Evolutionary conservation across 768 basidiomycete species (phyloP).

Genomic region (Trametes sanguinea): DNA sequence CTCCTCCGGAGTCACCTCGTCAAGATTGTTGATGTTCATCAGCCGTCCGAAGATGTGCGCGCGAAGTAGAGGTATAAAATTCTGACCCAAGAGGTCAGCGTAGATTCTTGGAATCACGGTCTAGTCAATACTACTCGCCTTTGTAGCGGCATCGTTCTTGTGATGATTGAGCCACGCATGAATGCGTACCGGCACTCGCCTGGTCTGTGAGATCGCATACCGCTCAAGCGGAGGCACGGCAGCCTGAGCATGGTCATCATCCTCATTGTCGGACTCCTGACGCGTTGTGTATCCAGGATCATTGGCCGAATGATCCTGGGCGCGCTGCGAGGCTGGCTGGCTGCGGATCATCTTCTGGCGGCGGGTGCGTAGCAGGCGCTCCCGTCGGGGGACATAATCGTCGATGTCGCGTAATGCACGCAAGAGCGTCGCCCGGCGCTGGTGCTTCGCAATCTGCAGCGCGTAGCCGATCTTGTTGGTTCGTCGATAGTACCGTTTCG

Average conservation of each 20-base stretch:
- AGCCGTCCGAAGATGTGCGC: neutral
- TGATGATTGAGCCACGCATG: neutral
- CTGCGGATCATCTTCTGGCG: neutral
- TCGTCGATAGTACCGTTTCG: conserved; percentile 40
- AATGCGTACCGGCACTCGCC: too few relatives aligned
- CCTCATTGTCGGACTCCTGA: too few relatives aligned
- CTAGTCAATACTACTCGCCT: neutral
- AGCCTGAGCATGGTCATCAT: too few relatives aligned
- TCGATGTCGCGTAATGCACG: neutral
- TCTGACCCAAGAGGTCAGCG: neutral
- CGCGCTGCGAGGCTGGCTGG: too few relatives aligned
- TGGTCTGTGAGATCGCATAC: too few relatives aligned
- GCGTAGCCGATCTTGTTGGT: conserved; percentile 40
- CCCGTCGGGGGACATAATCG: neutral
- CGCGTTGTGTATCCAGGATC: too few relatives aligned
- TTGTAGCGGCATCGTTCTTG: neutral
- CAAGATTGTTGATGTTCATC: neutral
- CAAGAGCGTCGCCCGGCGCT: neutral
- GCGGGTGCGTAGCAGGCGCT: too few relatives aligned
- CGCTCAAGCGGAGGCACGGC: too few relatives aligned
- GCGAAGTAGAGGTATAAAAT: neutral
- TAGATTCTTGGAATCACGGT: neutral
- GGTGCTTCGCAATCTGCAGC: conserved; percentile 19
- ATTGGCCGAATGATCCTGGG: too few relatives aligned
- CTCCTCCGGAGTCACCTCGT: neutral